Conservation (phyloP, 192 early-diverging fungal species). For the Coemansia sp. region DNA sequence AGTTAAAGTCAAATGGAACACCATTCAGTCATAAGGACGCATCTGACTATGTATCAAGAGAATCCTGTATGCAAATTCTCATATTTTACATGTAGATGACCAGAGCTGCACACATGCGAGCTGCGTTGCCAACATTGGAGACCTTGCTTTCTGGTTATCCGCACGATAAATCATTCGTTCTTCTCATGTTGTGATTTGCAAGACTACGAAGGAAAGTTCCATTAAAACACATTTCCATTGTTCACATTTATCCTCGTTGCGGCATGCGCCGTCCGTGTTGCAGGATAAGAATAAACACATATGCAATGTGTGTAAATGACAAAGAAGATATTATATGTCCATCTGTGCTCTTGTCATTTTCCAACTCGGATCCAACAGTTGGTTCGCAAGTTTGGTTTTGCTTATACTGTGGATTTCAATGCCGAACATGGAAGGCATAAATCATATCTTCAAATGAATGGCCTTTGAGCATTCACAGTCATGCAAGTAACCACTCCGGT, state of each 20-base stretch:
- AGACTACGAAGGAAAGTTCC: neutral
- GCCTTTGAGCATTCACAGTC: neutral
- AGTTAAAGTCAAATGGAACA: neutral
- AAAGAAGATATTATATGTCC: neutral
- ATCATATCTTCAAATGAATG: neutral
- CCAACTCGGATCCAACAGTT: neutral
- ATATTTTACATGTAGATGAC: neutral
- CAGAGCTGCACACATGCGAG: neutral
- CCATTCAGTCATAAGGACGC: neutral
- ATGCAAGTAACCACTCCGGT: neutral
- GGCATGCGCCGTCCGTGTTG: neutral
- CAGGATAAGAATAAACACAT: neutral
- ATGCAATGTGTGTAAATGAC: neutral
- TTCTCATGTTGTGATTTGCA: neutral
- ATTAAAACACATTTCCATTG: neutral
- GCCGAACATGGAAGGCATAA: neutral
- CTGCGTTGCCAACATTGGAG: neutral
- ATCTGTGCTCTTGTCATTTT: neutral
- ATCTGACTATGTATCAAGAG: neutral
- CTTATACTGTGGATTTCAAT: neutral
- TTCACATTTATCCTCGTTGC: neutral
- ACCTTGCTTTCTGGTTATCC: neutral
- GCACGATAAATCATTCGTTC: neutral
- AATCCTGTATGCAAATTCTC: neutral
- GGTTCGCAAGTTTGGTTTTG: neutral